Evolutionary conservation across 2,329 filamentous ascomycete genomes (phyloP).

Genomic region (Cercospora sp.): DNA sequence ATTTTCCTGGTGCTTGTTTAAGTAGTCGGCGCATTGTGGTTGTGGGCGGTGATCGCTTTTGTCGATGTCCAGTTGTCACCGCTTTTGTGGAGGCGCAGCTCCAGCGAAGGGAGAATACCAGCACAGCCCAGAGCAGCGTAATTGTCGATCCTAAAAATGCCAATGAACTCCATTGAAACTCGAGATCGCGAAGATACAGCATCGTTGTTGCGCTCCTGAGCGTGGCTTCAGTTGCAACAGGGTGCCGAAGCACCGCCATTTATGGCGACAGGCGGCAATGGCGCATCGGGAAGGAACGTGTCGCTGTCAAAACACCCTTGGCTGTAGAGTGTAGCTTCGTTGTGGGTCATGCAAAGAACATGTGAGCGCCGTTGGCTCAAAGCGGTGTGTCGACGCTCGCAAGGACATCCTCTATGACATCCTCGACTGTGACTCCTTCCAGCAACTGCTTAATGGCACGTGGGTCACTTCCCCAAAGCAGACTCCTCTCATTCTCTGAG

Average conservation of each 20-base stretch:
- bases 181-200: too few relatives aligned
- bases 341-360: neutral
- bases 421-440: slow-evolving; percentile 56
- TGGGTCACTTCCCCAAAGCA: slow-evolving; percentile 87
- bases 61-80: neutral
- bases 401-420: slow-evolving; percentile 61
- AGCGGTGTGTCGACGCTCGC: slow-evolving; percentile 57
- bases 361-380: slow-evolving; percentile 22
- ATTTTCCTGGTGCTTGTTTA: neutral
- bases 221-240: too few relatives aligned
- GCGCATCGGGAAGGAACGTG: neutral
- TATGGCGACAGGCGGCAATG: neutral
- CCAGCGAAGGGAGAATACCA: neutral
- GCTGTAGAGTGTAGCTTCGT: neutral
- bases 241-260: too few relatives aligned
- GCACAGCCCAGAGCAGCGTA: neutral
- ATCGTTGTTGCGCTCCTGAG: too few relatives aligned
- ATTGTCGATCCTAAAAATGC: neutral
- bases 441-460: slow-evolving; percentile 68
- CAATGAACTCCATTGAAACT: neutral
- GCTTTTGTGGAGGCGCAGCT: slow-evolving; percentile 10
- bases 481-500: slow-evolving; percentile 74
- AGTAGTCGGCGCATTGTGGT: neutral
- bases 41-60: slow-evolving; percentile 4
- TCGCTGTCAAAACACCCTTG: neutral